A percentile compares a stretch with the other conserved stretches of the same genome.
These are phyloP conservation scores for Rossbeevera mucosa DNA, from an alignment of 768 basidiomycete species.

Conservation along the genomic window DNA sequence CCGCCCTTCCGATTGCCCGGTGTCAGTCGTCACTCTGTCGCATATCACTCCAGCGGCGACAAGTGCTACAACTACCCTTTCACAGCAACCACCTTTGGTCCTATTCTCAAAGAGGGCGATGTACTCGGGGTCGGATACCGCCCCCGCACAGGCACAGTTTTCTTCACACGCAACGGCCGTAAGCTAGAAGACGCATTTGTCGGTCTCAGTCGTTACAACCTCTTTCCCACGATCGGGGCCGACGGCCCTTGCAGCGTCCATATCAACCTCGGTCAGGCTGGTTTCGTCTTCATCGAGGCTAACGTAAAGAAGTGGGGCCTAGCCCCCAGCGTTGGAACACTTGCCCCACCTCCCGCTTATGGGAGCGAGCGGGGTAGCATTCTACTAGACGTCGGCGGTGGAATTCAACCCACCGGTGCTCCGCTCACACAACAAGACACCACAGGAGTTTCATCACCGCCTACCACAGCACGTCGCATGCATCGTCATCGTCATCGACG, in stretches of 20 bases:
- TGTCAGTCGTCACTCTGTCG: conserved; percentile 79
- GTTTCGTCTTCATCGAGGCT: conserved; percentile 98
- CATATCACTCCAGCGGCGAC: conserved; percentile 95
- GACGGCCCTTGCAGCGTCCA: conserved; percentile 96
- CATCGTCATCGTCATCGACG: conserved; percentile 62
- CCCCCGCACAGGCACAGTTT: conserved; percentile 95
- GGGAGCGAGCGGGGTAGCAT: conserved; percentile 97
- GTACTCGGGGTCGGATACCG: conserved; percentile 94
- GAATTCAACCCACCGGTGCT: conserved; percentile 32
- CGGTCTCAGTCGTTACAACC: conserved; percentile 84
- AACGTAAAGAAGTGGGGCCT: conserved; percentile 99
- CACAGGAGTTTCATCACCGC: conserved; percentile 43
- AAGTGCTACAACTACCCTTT: conserved; percentile 98
- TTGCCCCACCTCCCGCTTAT: conserved; percentile 97
- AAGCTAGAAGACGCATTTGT: conserved; percentile 95
- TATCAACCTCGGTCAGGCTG: conserved; percentile 95
- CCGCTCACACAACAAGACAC: conserved; percentile 40
- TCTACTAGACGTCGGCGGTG: conserved; percentile 77
- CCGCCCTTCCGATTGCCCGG: conserved; percentile 93
- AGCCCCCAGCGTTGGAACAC: conserved; percentile 93
- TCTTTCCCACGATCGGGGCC: conserved; percentile 96
- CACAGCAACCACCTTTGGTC: conserved; percentile 77
- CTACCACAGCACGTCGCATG: conserved; percentile 45
- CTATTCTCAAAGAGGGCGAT: conserved; percentile 86
- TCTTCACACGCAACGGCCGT: conserved; percentile 96